Evolutionary conservation across 2,329 filamentous ascomycete genomes (phyloP), one percentile per base, ranked within the genome.

Genomic region (Rutstroemia sp.): DNA sequence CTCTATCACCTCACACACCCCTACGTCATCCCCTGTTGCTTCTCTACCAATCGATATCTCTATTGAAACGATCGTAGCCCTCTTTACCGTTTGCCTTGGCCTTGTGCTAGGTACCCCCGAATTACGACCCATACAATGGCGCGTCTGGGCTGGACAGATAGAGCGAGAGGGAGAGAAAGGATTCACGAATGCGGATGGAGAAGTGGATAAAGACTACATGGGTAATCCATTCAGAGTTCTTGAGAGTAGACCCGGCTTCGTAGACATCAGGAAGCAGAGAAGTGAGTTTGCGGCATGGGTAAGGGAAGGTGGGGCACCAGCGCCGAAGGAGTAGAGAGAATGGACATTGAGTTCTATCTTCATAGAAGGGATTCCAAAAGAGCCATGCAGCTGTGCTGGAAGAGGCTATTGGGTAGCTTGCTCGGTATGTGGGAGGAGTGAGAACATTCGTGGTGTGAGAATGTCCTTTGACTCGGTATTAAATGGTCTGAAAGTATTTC

Each of bases 71-170:
- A 76, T 97, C 16, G 71, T 88, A 45, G 88, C 91, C 1, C 86
- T 94, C 5, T 71, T 95, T 23, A 69, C 92, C n/a, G 79, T 95
- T n/a, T 88, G 86, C 54, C 70, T 90, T 0, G 94, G 92, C 44
- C 82, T 97, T 27, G 90, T 96, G 0, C 72, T 90, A 0, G 84
- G 85, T 38, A 87, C 89, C 3, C 85, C 89, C 12, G 82, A 83
- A 46, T 77, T 97, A 61, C 87, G 89, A 69, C 94, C 94, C 2
- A 92, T 97, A 64, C 81, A 86, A 71, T 91, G 88, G 86, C 80
- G 82, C 54, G 82, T 84, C 27, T 94, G 89, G 88, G 88, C 88
- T 10, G 87, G 88, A 54, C 84, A 92, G 76, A 80, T 97, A 69
- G 89, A 95, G 77, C 78, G 87, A 60, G 79, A 94, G 73, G 87